Percentiles rank a stretch among this genome's conserved stretches.
Evolutionary conservation across 116 monocot genomes (phyloP).

Genomic region (Posidonia oceanica): DNA sequence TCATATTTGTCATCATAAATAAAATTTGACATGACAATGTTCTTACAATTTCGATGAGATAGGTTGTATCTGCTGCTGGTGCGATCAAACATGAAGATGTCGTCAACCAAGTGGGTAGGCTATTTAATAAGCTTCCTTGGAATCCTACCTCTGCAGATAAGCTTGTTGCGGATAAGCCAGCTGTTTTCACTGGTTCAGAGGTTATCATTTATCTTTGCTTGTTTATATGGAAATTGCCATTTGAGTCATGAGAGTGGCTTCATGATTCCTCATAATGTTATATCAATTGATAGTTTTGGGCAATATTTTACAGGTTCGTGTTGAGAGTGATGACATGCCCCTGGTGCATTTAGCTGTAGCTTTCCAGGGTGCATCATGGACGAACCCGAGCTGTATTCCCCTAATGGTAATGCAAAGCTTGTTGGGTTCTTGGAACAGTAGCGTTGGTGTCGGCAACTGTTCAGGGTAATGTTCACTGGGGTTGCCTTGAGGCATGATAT

Average conservation of each 20-base stretch:
- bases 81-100: conserved; percentile 74
- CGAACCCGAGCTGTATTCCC: conserved; percentile 64
- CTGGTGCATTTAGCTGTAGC: conserved; percentile 65
- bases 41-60: not conserved
- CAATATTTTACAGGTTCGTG: conserved; percentile 39
- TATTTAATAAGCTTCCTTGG: conserved; percentile 53
- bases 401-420: conserved; percentile 91
- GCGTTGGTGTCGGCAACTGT: conserved; percentile 50
- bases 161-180: conserved; percentile 61
- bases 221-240: not conserved
- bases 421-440: conserved; percentile 79
- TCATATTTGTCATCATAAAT: not conserved
- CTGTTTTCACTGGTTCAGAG: conserved; percentile 74
- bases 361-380: conserved; percentile 66
- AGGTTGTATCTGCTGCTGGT: conserved; percentile 97
- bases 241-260: not conserved
- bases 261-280: not conserved
- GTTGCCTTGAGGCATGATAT: not conserved
- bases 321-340: conserved; percentile 44
- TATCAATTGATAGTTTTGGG: not conserved
- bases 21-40: not conserved
- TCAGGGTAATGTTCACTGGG: conserved; percentile 38
- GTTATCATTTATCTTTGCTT: conserved; percentile 22
- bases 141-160: conserved; percentile 56
- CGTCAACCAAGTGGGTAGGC: conserved; percentile 39